Percentiles rank a stretch among this genome's conserved stretches.
Conservation (phyloP, 495 filamentous ascomycete species). For the Ascodesmis nigricans region DNA sequence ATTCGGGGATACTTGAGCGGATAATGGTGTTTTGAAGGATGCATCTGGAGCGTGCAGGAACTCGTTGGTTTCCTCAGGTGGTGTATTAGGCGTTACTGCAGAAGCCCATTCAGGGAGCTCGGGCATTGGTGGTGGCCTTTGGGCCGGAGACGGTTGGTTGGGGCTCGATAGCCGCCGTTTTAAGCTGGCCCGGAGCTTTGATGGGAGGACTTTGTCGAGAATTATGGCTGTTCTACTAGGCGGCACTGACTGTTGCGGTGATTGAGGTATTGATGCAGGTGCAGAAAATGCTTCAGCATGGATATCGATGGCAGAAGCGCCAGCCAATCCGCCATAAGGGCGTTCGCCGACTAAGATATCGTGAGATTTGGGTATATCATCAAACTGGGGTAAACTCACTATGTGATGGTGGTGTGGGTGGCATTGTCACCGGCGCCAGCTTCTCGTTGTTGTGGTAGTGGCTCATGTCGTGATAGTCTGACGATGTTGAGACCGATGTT, state of each 20-base stretch:
- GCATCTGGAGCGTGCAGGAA: no score
- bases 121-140: conserved; percentile 15
- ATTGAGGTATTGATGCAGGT: conserved; percentile 15
- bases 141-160: conserved; percentile 9
- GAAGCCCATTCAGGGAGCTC: conserved; percentile 13
- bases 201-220: conserved; percentile 17
- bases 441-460: conserved; percentile 14
- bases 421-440: conserved; percentile 17
- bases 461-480: conserved; percentile 9
- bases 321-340: conserved; percentile 10
- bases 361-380: conserved; percentile 5
- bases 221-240: conserved; percentile 16
- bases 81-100: conserved; percentile 7
- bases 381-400: conserved; percentile 15
- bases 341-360: conserved; percentile 13
- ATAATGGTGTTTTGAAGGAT: no score
- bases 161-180: conserved; percentile 17
- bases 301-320: conserved; percentile 13
- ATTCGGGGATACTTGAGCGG: no score
- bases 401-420: conserved; percentile 20
- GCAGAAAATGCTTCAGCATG: conserved; percentile 21
- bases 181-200: conserved; percentile 16
- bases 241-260: conserved; percentile 12
- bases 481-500: no score
- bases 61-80: conserved; percentile 18